Percentiles rank a stretch among this genome's conserved stretches.
Conservation (phyloP, 345 rosid genomes). For the Brassica cretica region DNA sequence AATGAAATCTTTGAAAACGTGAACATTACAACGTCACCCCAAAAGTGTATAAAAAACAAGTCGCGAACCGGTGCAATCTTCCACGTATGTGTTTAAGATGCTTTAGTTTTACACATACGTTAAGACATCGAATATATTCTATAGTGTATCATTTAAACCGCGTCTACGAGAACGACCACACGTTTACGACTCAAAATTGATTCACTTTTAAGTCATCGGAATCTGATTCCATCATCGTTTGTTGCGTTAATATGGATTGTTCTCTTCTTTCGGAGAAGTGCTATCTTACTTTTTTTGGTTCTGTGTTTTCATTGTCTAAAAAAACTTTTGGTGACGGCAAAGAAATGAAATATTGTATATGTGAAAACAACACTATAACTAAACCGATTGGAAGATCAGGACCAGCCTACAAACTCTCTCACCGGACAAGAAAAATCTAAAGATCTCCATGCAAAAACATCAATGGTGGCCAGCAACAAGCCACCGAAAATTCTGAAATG, state of each 20-base stretch:
- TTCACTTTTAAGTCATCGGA: slow-evolving; percentile 15
- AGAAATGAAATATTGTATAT: neutral
- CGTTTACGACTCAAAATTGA: slow-evolving; percentile 13
- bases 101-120: slow-evolving; percentile 27
- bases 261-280: slow-evolving; percentile 2
- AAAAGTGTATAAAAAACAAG: neutral
- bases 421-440: too few relatives aligned
- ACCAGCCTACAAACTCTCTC: too few relatives aligned
- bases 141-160: slow-evolving; percentile 14
- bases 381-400: too few relatives aligned
- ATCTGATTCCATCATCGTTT: slow-evolving; percentile 14
- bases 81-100: slow-evolving; percentile 25
- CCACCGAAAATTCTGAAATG: too few relatives aligned
- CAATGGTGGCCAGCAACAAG: too few relatives aligned
- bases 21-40: slow-evolving; percentile 2
- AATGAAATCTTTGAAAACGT: slow-evolving; percentile 3
- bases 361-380: too few relatives aligned
- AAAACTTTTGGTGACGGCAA: neutral
- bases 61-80: neutral
- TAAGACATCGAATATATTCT: slow-evolving; percentile 5
- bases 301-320: neutral
- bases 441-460: too few relatives aligned
- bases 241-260: slow-evolving; percentile 2
- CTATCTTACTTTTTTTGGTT: neutral
- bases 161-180: slow-evolving; percentile 13